Base-by-base conservation (phyloP, 169 alveolate genomes). In the Cyclospora cayetanensis region DNA sequence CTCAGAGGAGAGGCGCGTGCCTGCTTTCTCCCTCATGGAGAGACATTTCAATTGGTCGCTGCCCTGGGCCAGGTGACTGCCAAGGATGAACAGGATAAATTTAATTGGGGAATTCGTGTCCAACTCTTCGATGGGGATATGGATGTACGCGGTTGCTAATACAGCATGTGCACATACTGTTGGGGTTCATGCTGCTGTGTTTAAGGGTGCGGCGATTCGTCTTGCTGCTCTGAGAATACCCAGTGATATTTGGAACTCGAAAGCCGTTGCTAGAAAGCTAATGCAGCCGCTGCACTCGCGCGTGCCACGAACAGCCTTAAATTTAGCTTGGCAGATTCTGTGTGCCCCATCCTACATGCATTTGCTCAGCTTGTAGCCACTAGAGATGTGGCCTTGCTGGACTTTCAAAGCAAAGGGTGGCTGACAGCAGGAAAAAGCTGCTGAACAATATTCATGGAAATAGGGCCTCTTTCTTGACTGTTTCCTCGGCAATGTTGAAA, bases 111-210 rank as follows among this genome's bases (percentile, higher is more conserved):
- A 0, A 50, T 70, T 39, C 53, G 31, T 9, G 27, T 70, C 50
- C 4, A 70, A 35, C 3, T 34, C 7, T 70, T 25, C 7, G 83
- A 70, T 70, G 83, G 83, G 22, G 83, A 70, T 2, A 34, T 70
- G 31, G 53, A 70, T 25, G 83, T 34, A 15, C 7, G 53, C 0
- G 25, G 22, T 25, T 53, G 15, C n/a, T 46, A 7, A 11, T 7
- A 11, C n/a, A n/a, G n/a, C n/a, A n/a, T n/a, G n/a, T n/a, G n/a
- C n/a, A n/a, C 60, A 11, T n/a, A n/a, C n/a, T n/a, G n/a, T n/a
- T n/a, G n/a, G 15, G 60, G 15, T 15, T 11, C 53, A 50, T 70
- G 55, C 83, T 70, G 83, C 52, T 70, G 83, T n/a, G n/a, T n/a
- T n/a, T n/a, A n/a, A n/a, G n/a, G n/a, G n/a, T n/a, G n/a, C n/a